Evolutionary conservation across 2,329 filamentous ascomycete genomes (phyloP).

Genomic region (Penicillium corylophilum): DNA sequence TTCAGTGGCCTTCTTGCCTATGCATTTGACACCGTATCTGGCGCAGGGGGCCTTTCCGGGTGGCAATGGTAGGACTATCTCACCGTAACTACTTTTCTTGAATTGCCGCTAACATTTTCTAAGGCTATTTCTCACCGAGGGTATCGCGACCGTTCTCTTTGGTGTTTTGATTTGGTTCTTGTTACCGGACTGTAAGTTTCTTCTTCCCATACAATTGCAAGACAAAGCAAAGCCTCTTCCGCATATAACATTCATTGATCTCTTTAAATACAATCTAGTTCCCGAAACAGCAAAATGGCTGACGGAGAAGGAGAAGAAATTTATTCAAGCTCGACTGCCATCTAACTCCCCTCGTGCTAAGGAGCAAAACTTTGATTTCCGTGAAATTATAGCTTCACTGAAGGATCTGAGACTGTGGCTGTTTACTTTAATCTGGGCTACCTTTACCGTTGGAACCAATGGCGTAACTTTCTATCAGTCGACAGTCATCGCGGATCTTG

Average conservation of each 20-base stretch:
- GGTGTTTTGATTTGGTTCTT: conserved; percentile 27
- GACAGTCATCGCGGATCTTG: conserved; percentile 43
- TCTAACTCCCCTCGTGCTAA: conserved; percentile 42
- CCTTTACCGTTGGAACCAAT: conserved; percentile 48
- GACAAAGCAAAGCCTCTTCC: background rate
- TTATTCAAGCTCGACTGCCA: conserved; percentile 49
- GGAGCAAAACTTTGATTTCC: conserved; percentile 42
- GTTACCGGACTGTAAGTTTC: conserved; percentile 51
- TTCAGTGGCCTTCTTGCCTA: conserved; percentile 48
- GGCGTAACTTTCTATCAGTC: conserved; percentile 47
- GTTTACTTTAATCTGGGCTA: conserved; percentile 49
- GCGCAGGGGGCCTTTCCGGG: conserved; percentile 31
- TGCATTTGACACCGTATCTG: conserved; percentile 43
- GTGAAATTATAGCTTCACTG: conserved; percentile 41
- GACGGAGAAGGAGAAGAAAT: conserved; percentile 48
- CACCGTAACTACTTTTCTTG: background rate
- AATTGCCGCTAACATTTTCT: background rate
- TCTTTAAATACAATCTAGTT: conserved; percentile 27
- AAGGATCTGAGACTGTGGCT: conserved; percentile 47
- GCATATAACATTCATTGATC: background rate
- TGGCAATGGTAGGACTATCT: conserved; percentile 25
- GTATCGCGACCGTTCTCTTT: conserved; percentile 23
- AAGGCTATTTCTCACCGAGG: conserved; percentile 26
- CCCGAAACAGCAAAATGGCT: conserved; percentile 48
- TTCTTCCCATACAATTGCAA: background rate